Base-by-base conservation (phyloP, 2,329 filamentous ascomycete genomes). In the Ophiostoma himal-ulmi region DNA sequence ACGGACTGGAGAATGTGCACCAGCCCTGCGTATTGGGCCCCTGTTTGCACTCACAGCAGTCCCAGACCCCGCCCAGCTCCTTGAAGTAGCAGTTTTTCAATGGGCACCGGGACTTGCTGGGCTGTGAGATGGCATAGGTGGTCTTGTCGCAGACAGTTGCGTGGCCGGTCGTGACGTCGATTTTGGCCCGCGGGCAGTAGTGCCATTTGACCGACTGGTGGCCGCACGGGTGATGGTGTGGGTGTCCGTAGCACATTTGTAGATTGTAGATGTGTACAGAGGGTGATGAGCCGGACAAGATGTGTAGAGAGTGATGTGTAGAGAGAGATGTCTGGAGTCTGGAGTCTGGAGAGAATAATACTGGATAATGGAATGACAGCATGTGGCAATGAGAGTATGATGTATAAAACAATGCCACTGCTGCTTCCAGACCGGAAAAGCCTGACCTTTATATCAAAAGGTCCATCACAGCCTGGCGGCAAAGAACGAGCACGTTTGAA, bases 151-250 rank as follows among this genome's bases (percentile, higher is more conserved):
- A 86, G 44, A 83, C 81, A 48, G 81, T 81, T 75, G 83, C 81
- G 71, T 83, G 82, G 22, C 84, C 83, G 0, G 83, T 85, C 48
- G 79, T 76, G 41, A 84, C 76, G 75, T 86, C 83, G 71, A 86
- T 82, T 71, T 79, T 75, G 68, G 80, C 81, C 68, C 80, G 78
- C 26, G 83, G 82, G 74, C 84, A 86, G 77, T 86, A 85, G 75
- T 84, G 80, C 83, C 84, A 86, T 72, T 81, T 82, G 73, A 86
- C 80, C 66, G 84, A 86, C n/a, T 82, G 83, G 76, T 86, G 84
- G 34, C 81, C 80, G 75, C 84, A 86, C 17, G 82, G 78, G 73
- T 86, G 84, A 73, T 79, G 78, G 68, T 83, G 82, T 70, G 84
- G 84, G 73, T 85, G 84, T 68, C 83, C 84, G 79, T 84, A 81